Conservation (phyloP, 164 flowering plant species). For the Liriodendron chinense region DNA sequence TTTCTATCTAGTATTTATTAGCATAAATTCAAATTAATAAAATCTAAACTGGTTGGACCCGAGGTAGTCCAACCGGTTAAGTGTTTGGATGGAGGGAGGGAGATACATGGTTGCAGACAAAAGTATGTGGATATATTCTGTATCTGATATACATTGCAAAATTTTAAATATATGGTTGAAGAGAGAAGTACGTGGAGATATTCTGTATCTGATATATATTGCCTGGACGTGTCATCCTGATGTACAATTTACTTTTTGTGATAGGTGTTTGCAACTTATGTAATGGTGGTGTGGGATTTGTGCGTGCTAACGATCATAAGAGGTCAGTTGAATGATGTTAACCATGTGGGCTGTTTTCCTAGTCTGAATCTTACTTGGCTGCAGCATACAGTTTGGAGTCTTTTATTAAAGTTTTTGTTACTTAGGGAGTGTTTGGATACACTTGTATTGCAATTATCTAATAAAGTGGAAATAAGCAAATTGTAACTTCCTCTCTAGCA, state of each 20-base stretch:
- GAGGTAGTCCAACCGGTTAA: too few relatives aligned
- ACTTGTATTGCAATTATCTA: not conserved
- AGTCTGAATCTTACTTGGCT: not conserved
- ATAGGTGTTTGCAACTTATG: conserved; percentile 91
- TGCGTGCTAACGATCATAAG: conserved; percentile 58
- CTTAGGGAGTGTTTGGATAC: not conserved
- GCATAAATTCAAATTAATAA: too few relatives aligned
- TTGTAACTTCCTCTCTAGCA: not conserved
- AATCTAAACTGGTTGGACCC: too few relatives aligned
- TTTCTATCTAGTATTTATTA: too few relatives aligned
- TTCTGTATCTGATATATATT: not conserved
- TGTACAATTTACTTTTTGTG: not conserved
- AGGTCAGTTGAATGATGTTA: conserved; percentile 29
- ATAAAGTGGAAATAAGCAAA: not conserved
- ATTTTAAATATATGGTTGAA: not conserved
- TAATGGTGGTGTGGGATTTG: conserved; percentile 87
- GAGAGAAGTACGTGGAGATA: not conserved
- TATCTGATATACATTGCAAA: too few relatives aligned
- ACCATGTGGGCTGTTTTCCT: not conserved
- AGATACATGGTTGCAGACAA: too few relatives aligned
- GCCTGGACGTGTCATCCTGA: not conserved
- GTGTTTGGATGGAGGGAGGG: too few relatives aligned
- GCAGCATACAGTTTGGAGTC: too few relatives aligned
- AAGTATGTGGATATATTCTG: too few relatives aligned
- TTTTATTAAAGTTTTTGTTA: too few relatives aligned